Percentiles rank a stretch among this genome's conserved stretches.
These are phyloP conservation scores for Solanum chacoense DNA, from an alignment of 305 asterid species.

Conservation along the genomic window DNA sequence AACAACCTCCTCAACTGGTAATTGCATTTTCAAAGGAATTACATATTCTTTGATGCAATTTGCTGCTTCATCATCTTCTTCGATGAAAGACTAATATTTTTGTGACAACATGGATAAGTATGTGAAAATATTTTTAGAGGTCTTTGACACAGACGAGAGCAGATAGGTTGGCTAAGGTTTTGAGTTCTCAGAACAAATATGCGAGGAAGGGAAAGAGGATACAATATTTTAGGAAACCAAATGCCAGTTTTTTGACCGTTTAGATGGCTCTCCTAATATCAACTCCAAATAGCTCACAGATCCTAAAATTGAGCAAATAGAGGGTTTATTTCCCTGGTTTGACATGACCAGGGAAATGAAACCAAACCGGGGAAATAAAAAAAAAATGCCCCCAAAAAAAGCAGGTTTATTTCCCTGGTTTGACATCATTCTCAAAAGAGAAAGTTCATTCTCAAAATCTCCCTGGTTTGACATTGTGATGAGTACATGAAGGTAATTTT, in stretches of 20 bases:
- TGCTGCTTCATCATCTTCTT: background rate
- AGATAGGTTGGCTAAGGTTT: background rate
- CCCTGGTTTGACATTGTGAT: background rate
- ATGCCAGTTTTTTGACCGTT: background rate
- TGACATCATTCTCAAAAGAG: background rate
- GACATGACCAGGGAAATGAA: background rate
- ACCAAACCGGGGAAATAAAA: background rate
- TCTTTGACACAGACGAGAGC: background rate
- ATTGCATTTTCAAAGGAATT: background rate
- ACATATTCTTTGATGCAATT: background rate
- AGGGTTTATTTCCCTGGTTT: background rate
- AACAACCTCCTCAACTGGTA: background rate
- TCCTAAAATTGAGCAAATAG: background rate
- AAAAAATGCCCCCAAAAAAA: background rate
- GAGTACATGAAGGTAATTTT: background rate
- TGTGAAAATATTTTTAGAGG: background rate
- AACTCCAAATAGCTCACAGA: background rate
- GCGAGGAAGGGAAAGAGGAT: background rate
- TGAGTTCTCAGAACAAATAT: background rate
- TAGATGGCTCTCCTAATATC: background rate
- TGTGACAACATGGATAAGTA: background rate
- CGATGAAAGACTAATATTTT: background rate
- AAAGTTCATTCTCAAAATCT: background rate
- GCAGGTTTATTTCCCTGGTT: background rate
- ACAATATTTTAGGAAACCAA: background rate